Conservation (phyloP, 345 rosid species). For the Citrus australasica region DNA sequence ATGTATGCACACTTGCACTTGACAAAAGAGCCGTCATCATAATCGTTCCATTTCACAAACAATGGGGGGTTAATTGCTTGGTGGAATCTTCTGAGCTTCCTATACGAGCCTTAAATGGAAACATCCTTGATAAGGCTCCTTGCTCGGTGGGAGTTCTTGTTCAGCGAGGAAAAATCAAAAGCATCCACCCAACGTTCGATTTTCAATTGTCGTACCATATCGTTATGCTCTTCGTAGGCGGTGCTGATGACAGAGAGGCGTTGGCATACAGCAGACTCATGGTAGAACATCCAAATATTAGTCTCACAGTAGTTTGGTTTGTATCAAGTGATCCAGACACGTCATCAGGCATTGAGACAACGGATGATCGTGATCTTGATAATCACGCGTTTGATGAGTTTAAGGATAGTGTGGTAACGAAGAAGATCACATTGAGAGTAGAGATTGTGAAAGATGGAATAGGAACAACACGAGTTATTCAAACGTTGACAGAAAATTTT, state of each 20-base stretch:
- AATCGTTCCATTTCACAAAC: conserved; percentile 23
- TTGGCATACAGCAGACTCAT: conserved; percentile 17
- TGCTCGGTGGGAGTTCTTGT: conserved; percentile 10
- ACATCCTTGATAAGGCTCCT: conserved; percentile 20
- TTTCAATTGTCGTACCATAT: not conserved
- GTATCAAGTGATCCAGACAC: not conserved
- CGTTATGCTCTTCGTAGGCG: conserved; percentile 22
- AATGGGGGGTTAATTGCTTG: not conserved
- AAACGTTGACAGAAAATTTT: conserved; percentile 1
- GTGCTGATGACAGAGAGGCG: conserved; percentile 29
- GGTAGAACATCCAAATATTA: conserved; percentile 16
- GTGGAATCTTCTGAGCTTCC: not conserved
- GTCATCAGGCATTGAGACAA: not conserved
- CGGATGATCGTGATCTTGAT: conserved; percentile 7
- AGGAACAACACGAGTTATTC: conserved; percentile 9
- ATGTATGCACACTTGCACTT: conserved; percentile 27
- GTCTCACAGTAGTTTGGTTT: conserved; percentile 15
- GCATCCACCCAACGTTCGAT: not conserved
- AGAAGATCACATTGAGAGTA: conserved; percentile 4
- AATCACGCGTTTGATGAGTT: conserved; percentile 19
- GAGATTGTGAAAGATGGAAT: conserved; percentile 11
- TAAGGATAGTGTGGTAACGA: not conserved
- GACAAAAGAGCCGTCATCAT: conserved; percentile 16
- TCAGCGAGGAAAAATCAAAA: not conserved
- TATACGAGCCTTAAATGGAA: conserved; percentile 1